Conservation (phyloP, 805 yeast genomes). For the Sugiyamaella lignohabitans region DNA sequence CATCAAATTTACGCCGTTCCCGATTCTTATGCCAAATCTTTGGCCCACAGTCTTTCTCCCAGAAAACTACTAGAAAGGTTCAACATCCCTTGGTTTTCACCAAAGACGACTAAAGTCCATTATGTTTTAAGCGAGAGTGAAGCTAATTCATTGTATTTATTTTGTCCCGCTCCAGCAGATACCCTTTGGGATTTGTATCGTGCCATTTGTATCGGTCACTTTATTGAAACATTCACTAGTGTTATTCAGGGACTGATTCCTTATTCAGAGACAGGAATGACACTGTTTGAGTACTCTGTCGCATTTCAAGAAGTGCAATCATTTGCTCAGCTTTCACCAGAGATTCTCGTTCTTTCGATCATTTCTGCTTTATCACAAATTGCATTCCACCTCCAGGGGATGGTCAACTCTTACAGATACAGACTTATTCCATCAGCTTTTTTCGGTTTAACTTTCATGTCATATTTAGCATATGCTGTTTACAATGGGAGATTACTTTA, state of each 20-base stretch:
- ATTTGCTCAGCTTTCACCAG: constrained; percentile 46
- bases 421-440: constrained; percentile 59
- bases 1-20: no score
- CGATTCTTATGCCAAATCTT: neutral
- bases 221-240: constrained; percentile 59
- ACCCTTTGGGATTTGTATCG: constrained; percentile 55
- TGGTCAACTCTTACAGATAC: constrained; percentile 46
- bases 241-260: constrained; percentile 52
- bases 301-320: constrained; percentile 68
- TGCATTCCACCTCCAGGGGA: constrained; percentile 55
- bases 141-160: neutral
- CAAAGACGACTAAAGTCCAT: no score
- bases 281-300: constrained; percentile 67
- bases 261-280: constrained; percentile 58
- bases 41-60: neutral
- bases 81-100: neutral
- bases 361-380: constrained; percentile 55
- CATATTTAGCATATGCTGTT: constrained; percentile 40
- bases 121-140: no score
- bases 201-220: constrained; percentile 53
- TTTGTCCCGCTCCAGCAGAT: constrained; percentile 29
- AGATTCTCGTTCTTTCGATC: constrained; percentile 44
- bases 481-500: constrained; percentile 37
- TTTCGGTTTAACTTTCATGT: constrained; percentile 48
- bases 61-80: neutral